Evolutionary conservation across 768 basidiomycete genomes (phyloP).

Genomic region (Tephrocybe rancida): DNA sequence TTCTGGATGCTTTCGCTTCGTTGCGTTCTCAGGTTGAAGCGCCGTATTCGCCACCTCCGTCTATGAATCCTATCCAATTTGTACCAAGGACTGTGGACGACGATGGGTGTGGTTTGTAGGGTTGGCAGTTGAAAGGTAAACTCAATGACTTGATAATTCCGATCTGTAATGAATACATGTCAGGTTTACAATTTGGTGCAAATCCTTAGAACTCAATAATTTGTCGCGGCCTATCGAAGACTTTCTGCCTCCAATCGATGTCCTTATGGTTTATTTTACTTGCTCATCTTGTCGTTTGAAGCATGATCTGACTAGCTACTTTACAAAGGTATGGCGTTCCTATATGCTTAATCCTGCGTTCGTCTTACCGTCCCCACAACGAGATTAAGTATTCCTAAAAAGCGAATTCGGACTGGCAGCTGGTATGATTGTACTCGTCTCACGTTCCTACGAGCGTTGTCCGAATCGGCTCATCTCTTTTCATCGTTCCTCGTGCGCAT

Average conservation of each 20-base stretch:
- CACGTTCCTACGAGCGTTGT: background rate
- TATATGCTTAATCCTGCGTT: conserved; percentile 20
- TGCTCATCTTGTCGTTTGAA: background rate
- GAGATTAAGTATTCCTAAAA: too few relatives aligned
- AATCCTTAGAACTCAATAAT: conserved; percentile 1
- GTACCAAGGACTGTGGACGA: conserved; percentile 7
- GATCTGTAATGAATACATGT: background rate
- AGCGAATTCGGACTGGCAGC: background rate
- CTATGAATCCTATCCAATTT: background rate
- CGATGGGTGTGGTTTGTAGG: conserved; percentile 19
- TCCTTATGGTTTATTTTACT: conserved; percentile 6
- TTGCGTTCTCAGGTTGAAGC: conserved; percentile 10
- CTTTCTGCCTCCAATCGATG: conserved; percentile 13
- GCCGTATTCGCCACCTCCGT: background rate
- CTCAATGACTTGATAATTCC: background rate
- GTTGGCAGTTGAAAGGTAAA: conserved; percentile 15
- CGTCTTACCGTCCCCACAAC: background rate
- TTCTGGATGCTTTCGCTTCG: conserved; percentile 11
- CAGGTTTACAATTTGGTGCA: conserved; percentile 15
- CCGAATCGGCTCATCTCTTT: background rate
- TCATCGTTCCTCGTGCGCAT: conserved; percentile 4
- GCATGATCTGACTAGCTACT: background rate
- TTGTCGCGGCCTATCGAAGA: background rate
- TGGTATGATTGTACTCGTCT: conserved; percentile 15
- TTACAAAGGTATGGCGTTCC: conserved; percentile 17